Percentiles rank a stretch among this genome's conserved stretches.
Evolutionary conservation across 2,329 filamentous ascomycete genomes (phyloP).

Genomic region (Trichoderma sp.): DNA sequence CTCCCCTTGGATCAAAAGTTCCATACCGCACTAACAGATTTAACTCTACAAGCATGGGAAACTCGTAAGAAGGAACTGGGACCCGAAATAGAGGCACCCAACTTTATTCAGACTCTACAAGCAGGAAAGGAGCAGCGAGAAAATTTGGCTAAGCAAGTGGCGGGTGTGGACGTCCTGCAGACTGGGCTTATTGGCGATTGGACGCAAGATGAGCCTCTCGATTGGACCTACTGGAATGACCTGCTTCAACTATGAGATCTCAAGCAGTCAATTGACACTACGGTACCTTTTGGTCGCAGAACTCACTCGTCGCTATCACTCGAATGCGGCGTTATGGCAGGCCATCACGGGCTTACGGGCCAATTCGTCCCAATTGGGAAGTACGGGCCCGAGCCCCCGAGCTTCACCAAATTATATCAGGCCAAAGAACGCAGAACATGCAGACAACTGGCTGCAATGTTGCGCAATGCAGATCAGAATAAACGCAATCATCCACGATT

Average conservation of each 20-base stretch:
- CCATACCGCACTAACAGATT: not conserved
- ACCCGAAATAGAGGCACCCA: not conserved
- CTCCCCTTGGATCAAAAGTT: not conserved
- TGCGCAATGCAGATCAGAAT: not conserved
- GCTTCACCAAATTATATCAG: not conserved
- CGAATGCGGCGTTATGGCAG: no score
- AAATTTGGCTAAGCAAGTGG: not conserved
- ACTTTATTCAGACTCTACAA: not conserved
- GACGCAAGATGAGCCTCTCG: not conserved
- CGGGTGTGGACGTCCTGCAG: not conserved
- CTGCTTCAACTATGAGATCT: not conserved
- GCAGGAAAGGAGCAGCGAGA: not conserved
- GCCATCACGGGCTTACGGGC: not conserved
- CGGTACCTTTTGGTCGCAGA: no score
- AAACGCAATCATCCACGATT: not conserved
- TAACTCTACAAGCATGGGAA: not conserved
- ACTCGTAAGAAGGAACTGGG: not conserved
- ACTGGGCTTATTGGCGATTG: not conserved
- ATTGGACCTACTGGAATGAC: conserved; percentile 9
- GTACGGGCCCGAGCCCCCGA: conserved; percentile 1
- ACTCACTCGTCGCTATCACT: not conserved
- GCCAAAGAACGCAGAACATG: not conserved
- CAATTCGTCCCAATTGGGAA: not conserved
- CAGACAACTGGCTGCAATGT: not conserved
- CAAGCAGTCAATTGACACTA: not conserved